Conservation (phyloP, 192 early-diverging fungal genomes). For the Dissophora globulifera region DNA sequence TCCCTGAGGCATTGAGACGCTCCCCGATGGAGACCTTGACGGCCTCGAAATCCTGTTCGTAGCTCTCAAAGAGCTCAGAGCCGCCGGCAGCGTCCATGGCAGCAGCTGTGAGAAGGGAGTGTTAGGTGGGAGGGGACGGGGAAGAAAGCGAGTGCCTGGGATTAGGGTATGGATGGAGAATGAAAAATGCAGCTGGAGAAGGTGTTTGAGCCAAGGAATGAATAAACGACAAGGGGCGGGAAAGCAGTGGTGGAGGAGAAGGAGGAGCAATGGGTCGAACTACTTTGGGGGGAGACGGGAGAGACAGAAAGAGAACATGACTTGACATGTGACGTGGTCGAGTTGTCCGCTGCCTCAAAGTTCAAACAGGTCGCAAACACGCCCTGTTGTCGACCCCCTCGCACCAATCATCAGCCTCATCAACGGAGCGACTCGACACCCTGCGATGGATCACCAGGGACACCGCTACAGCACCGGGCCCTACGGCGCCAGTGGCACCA, state of each 20-base stretch:
- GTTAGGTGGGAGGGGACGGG: too few relatives aligned
- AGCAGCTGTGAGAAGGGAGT: background rate
- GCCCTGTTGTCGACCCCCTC: too few relatives aligned
- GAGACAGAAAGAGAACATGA: too few relatives aligned
- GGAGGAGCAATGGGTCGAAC: too few relatives aligned
- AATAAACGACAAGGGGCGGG: too few relatives aligned
- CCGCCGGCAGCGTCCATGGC: constrained; percentile 59
- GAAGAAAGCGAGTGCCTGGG: background rate
- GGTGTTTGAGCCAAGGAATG: background rate
- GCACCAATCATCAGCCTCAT: too few relatives aligned
- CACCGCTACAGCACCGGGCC: background rate
- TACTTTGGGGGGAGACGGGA: too few relatives aligned
- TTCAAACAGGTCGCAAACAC: too few relatives aligned
- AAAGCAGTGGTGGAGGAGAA: background rate
- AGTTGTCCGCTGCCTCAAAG: background rate
- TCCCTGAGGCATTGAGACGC: constrained; percentile 62
- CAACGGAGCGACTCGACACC: too few relatives aligned
- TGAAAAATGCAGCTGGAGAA: background rate
- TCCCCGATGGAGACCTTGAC: constrained; percentile 67
- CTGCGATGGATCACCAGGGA: background rate
- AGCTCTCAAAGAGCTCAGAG: constrained; percentile 86
- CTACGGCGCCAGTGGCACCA: background rate
- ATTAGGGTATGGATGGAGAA: background rate
- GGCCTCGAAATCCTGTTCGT: constrained; percentile 84
- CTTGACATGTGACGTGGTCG: background rate